These are phyloP conservation scores for Suillus variegatus DNA, from an alignment of 768 basidiomycete genomes.

Conservation along the genomic window DNA sequence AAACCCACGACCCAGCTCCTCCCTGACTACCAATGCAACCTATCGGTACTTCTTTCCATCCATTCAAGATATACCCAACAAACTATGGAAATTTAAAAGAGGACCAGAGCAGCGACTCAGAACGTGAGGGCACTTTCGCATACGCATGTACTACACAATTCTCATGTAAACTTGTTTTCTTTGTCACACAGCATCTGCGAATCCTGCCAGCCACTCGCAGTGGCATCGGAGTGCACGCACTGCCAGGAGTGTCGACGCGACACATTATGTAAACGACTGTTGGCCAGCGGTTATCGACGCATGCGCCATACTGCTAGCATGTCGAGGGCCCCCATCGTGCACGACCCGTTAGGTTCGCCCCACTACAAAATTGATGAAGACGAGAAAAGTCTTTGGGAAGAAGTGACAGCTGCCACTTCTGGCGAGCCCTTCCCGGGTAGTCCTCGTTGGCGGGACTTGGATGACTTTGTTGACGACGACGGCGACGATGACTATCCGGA, in stretches of 20 bases:
- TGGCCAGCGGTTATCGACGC: slow-evolving; percentile 22
- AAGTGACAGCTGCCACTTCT: slow-evolving; percentile 27
- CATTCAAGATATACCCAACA: slow-evolving; percentile 9
- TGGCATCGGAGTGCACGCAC: slow-evolving; percentile 24
- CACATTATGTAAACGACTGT: slow-evolving; percentile 24
- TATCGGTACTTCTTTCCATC: slow-evolving; percentile 27
- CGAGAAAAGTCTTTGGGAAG: slow-evolving; percentile 30
- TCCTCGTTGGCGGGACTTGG: slow-evolving; percentile 12
- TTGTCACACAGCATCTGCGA: slow-evolving; percentile 25
- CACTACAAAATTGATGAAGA: slow-evolving; percentile 23
- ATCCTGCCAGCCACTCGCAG: slow-evolving; percentile 19
- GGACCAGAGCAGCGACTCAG: slow-evolving; percentile 21
- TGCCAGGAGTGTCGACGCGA: slow-evolving; percentile 32
- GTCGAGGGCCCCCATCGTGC: slow-evolving; percentile 1
- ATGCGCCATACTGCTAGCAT: slow-evolving; percentile 10
- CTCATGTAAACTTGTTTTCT: slow-evolving; percentile 4
- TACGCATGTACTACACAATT: background rate
- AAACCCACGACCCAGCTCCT: slow-evolving; percentile 9
- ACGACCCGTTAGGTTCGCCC: background rate
- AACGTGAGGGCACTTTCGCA: slow-evolving; percentile 23
- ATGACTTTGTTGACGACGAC: slow-evolving; percentile 14
- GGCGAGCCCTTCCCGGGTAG: slow-evolving; percentile 16
- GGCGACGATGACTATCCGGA: slow-evolving; percentile 18
- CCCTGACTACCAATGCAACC: slow-evolving; percentile 19
- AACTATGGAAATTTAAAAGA: slow-evolving; percentile 16